Evolutionary conservation across 2,329 filamentous ascomycete species (phyloP).

Genomic region (Pyricularia sp.): DNA sequence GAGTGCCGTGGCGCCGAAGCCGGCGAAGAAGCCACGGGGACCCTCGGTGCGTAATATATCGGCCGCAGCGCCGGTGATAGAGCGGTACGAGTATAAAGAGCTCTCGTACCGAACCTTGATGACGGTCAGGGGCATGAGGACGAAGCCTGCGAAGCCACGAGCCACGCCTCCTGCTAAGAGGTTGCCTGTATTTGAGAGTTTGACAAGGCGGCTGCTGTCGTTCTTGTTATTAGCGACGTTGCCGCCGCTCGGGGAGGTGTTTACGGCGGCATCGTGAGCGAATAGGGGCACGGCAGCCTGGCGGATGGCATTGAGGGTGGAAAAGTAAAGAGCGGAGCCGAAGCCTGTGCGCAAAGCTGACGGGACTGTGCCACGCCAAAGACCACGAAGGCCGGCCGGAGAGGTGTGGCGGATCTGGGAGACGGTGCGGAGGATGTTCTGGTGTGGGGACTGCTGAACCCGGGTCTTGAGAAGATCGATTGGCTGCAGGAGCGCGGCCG

Average conservation of each 20-base stretch:
- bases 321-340: conserved; percentile 91
- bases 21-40: conserved; percentile 77
- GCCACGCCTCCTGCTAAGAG: conserved; percentile 76
- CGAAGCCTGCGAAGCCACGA: conserved; percentile 75
- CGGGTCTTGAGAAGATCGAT: conserved; percentile 95
- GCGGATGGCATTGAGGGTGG: conserved; percentile 75
- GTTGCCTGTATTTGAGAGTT: conserved; percentile 76
- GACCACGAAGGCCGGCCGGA: conserved; percentile 29
- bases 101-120: conserved; percentile 96
- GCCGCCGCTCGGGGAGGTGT: not conserved
- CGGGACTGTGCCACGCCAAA: conserved; percentile 90
- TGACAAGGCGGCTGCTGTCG: conserved; percentile 66
- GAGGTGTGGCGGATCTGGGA: conserved; percentile 49
- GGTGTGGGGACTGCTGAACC: conserved; percentile 74
- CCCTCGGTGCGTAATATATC: conserved; percentile 71
- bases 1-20: conserved; percentile 87
- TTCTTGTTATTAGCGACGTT: conserved; percentile 6
- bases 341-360: conserved; percentile 90
- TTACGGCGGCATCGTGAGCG: conserved; percentile 6
- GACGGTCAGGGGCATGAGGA: conserved; percentile 93
- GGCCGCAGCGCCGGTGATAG: conserved; percentile 58
- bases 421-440: conserved; percentile 60
- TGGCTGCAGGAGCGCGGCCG: conserved; percentile 85
- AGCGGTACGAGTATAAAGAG: conserved; percentile 73
- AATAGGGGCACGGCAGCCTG: conserved; percentile 43